A percentile compares a stretch with the other conserved stretches of the same genome.
These are phyloP conservation scores for Salix arbutifolia DNA, from an alignment of 345 rosid species.

Conservation along the genomic window DNA sequence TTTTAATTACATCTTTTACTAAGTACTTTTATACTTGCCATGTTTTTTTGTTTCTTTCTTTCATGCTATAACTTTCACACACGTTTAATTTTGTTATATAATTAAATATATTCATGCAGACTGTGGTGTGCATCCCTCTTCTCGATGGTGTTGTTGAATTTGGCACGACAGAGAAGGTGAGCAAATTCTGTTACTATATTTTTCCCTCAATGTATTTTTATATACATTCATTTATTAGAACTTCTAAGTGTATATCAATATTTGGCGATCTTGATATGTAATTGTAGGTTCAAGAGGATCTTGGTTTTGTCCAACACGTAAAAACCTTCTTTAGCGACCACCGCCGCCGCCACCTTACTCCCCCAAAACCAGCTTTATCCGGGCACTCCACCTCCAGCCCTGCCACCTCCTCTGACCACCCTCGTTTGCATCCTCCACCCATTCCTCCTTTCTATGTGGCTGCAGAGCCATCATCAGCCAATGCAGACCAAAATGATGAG, in stretches of 20 bases:
- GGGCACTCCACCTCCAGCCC: conserved; percentile 79
- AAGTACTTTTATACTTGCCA: not conserved
- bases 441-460: conserved; percentile 28
- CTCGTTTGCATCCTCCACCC: conserved; percentile 36
- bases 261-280: not conserved
- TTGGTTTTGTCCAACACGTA: conserved; percentile 46
- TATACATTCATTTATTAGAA: accelerated
- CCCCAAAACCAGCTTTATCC: conserved; percentile 69
- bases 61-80: not conserved
- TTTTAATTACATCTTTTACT: not conserved
- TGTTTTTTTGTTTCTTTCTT: not conserved
- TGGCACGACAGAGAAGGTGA: conserved; percentile 75
- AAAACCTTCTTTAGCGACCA: conserved; percentile 58
- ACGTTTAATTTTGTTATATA: not conserved
- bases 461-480: conserved; percentile 27
- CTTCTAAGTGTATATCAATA: not conserved
- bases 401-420: conserved; percentile 46
- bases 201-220: not conserved
- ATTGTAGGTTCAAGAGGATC: conserved; percentile 55
- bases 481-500: conserved; percentile 24
- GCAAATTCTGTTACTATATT: no score
- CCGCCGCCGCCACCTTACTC: conserved; percentile 32
- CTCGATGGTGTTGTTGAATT: conserved; percentile 86
- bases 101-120: conserved; percentile 37
- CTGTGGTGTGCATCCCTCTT: conserved; percentile 86